Percentiles rank a stretch among this genome's conserved stretches.
Conservation (phyloP, 108 stramenopile species). For the Aurantiochytrium sp. region DNA sequence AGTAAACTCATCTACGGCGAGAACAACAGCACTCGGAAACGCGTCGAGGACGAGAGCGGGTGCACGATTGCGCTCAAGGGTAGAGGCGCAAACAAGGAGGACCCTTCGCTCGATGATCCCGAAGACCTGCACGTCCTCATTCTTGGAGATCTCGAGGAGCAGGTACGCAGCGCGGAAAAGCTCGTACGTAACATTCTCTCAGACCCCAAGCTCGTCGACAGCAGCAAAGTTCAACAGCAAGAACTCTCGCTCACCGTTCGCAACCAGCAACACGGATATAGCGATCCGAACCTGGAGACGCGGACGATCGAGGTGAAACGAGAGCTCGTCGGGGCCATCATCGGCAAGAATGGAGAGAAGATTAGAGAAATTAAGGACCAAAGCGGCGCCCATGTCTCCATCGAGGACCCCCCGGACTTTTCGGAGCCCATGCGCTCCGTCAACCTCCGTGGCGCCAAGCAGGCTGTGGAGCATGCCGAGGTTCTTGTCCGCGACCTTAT, state of each 20-base stretch:
- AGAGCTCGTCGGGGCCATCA: not conserved
- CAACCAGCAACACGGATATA: not conserved
- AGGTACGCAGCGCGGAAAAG: not conserved
- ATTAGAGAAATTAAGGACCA: not conserved
- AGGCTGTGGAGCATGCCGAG: not conserved
- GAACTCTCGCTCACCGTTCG: not conserved
- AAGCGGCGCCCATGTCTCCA: not conserved
- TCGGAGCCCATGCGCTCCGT: constrained; percentile 2
- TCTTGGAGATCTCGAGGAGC: not conserved
- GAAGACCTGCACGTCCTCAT: constrained; percentile 6
- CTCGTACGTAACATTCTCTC: not conserved
- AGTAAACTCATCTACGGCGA: not conserved
- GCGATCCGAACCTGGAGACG: constrained; percentile 1
- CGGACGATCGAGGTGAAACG: not conserved
- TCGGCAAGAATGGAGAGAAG: constrained; percentile 1
- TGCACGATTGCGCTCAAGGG: not conserved
- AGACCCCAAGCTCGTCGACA: not conserved
- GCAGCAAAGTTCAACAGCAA: not conserved
- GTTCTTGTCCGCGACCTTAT: not conserved
- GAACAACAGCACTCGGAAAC: not conserved
- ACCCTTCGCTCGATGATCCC: not conserved
- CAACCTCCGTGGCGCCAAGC: not conserved
- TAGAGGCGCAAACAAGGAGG: not conserved
- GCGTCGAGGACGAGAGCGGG: not conserved
- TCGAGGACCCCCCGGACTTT: not conserved